phyloP scores from a whole-genome alignment of 2,329 filamentous ascomycete genomes.

The Aspergillus ochraceoroseus region DNA sequence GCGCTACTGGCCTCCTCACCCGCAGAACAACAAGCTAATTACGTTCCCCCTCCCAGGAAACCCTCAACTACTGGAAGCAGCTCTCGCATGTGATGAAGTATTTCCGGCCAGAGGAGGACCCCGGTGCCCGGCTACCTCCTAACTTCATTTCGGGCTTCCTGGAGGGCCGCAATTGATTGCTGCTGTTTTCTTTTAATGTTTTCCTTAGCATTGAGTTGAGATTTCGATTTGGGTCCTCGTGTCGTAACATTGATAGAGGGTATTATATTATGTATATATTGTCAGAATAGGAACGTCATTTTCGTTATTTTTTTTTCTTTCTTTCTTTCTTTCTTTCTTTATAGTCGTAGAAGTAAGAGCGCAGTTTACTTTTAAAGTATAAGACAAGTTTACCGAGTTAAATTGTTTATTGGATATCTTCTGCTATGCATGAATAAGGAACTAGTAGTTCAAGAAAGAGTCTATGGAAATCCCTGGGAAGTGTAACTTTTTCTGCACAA shows the following conservation, averaged over 20 bases:
- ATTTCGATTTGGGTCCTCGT: conserved; percentile 13
- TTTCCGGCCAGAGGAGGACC: conserved; percentile 83
- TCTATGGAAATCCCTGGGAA: conserved; percentile 11
- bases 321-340: conserved; percentile 2
- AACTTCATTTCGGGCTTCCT: conserved; percentile 94
- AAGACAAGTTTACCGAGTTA: no score
- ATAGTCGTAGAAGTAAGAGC: no score
- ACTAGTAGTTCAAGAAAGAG: no score
- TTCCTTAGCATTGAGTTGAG: conserved; percentile 24
- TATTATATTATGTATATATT: conserved; percentile 40
- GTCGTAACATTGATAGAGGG: conserved; percentile 25
- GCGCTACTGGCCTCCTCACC: no score
- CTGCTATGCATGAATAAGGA: not conserved
- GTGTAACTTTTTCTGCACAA: conserved; percentile 18
- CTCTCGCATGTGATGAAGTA: conserved; percentile 93
- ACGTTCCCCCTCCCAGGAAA: no score
- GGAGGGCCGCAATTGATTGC: conserved; percentile 62
- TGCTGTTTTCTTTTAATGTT: conserved; percentile 18
- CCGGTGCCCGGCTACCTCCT: conserved; percentile 67
- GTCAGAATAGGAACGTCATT: conserved; percentile 29
- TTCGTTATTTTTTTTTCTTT: conserved; percentile 5
- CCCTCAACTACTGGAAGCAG: conserved; percentile 99
- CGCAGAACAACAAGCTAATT: no score
- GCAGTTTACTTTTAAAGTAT: no score
- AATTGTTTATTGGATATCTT: not conserved